Evolutionary conservation across 345 rosid species (phyloP).

Genomic region (Melaleuca quinquenervia): DNA sequence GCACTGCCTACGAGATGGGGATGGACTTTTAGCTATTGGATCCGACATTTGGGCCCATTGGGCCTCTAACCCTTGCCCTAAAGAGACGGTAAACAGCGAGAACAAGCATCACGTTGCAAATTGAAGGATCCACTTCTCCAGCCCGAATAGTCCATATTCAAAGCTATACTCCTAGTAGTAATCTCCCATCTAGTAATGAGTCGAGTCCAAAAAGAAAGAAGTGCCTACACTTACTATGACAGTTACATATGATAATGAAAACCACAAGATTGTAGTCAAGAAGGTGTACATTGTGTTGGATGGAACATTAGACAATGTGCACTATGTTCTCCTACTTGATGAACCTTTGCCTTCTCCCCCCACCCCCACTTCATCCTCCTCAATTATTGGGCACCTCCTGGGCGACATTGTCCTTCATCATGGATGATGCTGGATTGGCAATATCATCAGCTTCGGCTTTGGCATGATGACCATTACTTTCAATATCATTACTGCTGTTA

Average conservation of each 20-base stretch:
- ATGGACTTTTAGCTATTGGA: not conserved
- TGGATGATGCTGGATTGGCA: not conserved
- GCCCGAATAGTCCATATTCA: not conserved
- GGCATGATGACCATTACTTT: not conserved
- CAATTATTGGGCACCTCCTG: not conserved
- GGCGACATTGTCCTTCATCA: not conserved
- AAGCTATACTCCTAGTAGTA: not conserved
- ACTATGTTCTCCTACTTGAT: not conserved
- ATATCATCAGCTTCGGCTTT: not conserved
- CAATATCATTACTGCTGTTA: not conserved
- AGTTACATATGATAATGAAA: not conserved
- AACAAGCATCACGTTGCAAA: not conserved
- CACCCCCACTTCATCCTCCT: not conserved
- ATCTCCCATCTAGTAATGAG: not conserved
- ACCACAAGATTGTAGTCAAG: not conserved
- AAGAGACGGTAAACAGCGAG: not conserved
- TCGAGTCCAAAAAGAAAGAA: not conserved
- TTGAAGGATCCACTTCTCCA: not conserved
- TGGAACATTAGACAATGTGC: not conserved
- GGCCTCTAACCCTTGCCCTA: not conserved
- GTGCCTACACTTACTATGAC: not conserved
- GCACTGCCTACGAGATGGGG: not conserved
- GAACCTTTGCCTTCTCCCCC: not conserved
- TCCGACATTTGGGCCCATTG: not conserved
- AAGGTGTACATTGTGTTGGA: not conserved